phyloP scores from a whole-genome alignment of 371 early-diverging fungal species.

The Mortierella sp. region DNA sequence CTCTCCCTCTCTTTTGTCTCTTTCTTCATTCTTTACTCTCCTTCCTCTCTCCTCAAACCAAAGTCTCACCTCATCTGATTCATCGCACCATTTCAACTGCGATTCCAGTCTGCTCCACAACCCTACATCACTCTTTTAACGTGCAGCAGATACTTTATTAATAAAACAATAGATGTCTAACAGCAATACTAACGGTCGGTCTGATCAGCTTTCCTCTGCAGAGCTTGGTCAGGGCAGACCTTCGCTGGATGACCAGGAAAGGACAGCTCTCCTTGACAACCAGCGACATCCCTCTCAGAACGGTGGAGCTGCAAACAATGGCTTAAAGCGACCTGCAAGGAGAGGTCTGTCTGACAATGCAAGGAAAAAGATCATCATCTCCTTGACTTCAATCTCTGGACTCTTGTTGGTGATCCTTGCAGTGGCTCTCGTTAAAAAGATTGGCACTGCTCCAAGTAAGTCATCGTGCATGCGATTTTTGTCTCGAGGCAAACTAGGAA shows the following conservation, averaged over 20 bases:
- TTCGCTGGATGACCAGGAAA: constrained; percentile 24
- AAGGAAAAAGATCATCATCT: not conserved
- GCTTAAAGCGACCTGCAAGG: constrained; percentile 19
- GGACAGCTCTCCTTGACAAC: constrained; percentile 22
- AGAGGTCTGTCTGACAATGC: not conserved
- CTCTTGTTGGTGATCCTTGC: not conserved
- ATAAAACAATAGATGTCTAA: not conserved
- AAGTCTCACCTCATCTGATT: not conserved
- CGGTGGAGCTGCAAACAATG: constrained; percentile 1
- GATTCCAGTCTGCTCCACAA: not conserved
- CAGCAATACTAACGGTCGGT: constrained; percentile 12
- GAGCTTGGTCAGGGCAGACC: constrained; percentile 35
- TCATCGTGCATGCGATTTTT: too few species aligned
- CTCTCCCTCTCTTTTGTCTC: not conserved
- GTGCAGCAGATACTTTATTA: not conserved
- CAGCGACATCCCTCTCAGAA: constrained; percentile 19
- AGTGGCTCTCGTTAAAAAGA: not conserved
- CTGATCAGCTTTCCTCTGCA: constrained; percentile 50
- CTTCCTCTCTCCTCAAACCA: not conserved
- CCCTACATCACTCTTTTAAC: not conserved
- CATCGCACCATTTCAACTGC: not conserved
- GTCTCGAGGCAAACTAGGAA: too few species aligned
- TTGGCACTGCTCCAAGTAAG: not conserved
- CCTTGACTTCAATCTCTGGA: constrained; percentile 2
- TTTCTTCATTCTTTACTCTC: not conserved